These are phyloP conservation scores for Cercospora berteroae DNA, from an alignment of 2,329 filamentous ascomycete species.

Conservation along the genomic window DNA sequence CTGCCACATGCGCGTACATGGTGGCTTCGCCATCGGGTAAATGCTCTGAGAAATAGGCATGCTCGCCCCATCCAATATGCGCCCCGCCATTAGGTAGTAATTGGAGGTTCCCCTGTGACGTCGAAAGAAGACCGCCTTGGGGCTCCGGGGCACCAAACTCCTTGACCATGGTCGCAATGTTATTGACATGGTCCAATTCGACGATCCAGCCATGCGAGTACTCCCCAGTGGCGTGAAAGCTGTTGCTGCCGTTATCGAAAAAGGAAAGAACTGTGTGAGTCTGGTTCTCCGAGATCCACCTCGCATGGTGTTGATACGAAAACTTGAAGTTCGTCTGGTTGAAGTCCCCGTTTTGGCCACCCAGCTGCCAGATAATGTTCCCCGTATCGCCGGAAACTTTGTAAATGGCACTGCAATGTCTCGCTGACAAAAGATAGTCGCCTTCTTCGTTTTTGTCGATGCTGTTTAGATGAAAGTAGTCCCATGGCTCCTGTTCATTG, in stretches of 20 bases:
- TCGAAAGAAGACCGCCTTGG: constrained; percentile 46
- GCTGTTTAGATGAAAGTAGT: constrained; percentile 57
- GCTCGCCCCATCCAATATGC: constrained; percentile 57
- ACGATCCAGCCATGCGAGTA: constrained; percentile 50
- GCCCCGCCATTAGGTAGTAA: constrained; percentile 54
- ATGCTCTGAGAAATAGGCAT: constrained; percentile 46
- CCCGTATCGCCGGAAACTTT: constrained; percentile 49
- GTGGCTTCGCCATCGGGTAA: constrained; percentile 50
- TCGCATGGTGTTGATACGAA: constrained; percentile 55
- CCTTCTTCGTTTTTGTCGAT: constrained; percentile 51
- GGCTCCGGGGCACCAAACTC: constrained; percentile 51
- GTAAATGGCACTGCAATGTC: constrained; percentile 48
- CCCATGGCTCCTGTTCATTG: constrained; percentile 49
- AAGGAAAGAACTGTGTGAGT: constrained; percentile 53
- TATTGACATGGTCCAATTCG: constrained; percentile 44
- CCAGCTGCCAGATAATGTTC: constrained; percentile 51
- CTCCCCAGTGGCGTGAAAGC: constrained; percentile 42
- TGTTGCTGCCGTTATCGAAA: constrained; percentile 55
- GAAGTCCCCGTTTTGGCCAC: constrained; percentile 51
- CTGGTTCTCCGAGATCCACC: constrained; percentile 47
- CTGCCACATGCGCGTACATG: constrained; percentile 53
- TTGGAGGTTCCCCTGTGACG: constrained; percentile 56
- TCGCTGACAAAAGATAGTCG: constrained; percentile 51
- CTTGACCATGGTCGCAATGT: constrained; percentile 48
- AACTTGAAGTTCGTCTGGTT: constrained; percentile 49